Conservation (phyloP, 805 yeast species). For the Saccharomycopsis fermentans region DNA sequence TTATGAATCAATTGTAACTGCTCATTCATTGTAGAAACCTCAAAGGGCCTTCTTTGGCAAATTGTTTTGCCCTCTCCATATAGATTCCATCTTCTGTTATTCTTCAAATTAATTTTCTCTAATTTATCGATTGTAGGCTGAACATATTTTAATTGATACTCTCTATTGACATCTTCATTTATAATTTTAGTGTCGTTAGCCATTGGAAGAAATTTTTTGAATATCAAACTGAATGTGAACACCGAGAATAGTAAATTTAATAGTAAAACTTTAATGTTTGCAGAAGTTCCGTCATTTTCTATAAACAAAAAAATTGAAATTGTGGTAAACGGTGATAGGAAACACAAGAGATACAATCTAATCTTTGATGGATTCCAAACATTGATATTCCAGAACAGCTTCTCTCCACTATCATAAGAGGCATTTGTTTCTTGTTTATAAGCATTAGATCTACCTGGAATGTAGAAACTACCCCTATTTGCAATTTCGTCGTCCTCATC, state of each 20-base stretch:
- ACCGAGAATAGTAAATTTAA: background rate
- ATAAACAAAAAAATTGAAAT: background rate
- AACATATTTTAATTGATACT: background rate
- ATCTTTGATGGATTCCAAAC: background rate
- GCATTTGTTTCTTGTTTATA: background rate
- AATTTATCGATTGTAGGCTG: background rate
- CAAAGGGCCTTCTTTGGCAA: background rate
- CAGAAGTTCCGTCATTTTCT: background rate
- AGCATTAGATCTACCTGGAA: background rate
- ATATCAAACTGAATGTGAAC: background rate
- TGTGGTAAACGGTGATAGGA: background rate
- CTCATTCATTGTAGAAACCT: background rate
- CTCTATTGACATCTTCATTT: background rate
- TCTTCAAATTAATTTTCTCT: background rate
- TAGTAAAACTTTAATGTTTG: background rate
- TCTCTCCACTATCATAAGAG: background rate
- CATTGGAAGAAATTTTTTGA: background rate
- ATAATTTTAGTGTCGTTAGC: background rate
- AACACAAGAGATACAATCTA: background rate
- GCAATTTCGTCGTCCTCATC: background rate
- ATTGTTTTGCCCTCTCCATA: background rate
- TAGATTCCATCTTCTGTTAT: conserved; percentile 1
- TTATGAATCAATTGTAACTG: background rate
- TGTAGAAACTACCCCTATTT: background rate
- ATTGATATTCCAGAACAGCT: background rate